Percentiles rank a stretch among this genome's conserved stretches.
phyloP scores from a whole-genome alignment of 768 basidiomycete species.

The Rhodocollybia butyracea region DNA sequence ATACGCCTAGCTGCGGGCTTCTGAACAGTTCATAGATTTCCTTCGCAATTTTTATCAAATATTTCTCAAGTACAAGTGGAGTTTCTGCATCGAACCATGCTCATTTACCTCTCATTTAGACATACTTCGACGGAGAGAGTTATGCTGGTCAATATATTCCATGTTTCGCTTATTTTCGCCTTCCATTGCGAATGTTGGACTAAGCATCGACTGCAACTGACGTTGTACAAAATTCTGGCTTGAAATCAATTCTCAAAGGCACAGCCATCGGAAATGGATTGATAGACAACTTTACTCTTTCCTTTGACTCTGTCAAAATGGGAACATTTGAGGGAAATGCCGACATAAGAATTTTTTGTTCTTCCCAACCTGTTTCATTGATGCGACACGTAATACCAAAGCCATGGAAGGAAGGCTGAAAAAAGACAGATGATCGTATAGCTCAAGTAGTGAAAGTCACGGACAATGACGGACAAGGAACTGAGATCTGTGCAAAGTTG shows the following conservation, averaged over 20 bases:
- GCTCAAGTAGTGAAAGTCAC: slow-evolving; percentile 39
- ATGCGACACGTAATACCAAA: slow-evolving; percentile 27
- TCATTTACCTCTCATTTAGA: slow-evolving; percentile 45
- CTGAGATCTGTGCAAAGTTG: slow-evolving; percentile 58
- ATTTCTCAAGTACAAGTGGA: slow-evolving; percentile 80
- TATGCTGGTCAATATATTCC: slow-evolving; percentile 98
- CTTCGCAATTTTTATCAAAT: slow-evolving; percentile 83
- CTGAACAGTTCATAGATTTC: slow-evolving; percentile 79
- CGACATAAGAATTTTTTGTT: slow-evolving; percentile 41
- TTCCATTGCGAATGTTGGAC: not conserved
- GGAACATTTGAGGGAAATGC: slow-evolving; percentile 73
- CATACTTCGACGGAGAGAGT: slow-evolving; percentile 93
- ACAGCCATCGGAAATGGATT: slow-evolving; percentile 96
- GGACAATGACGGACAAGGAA: slow-evolving; percentile 45
- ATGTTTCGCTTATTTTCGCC: slow-evolving; percentile 65
- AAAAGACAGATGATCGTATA: slow-evolving; percentile 58
- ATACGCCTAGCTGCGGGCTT: slow-evolving; percentile 49
- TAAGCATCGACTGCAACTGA: slow-evolving; percentile 48
- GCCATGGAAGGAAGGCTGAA: slow-evolving; percentile 60
- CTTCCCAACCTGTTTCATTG: not conserved
- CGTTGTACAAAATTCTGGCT: slow-evolving; percentile 60
- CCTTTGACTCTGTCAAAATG: slow-evolving; percentile 72
- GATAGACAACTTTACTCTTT: slow-evolving; percentile 95
- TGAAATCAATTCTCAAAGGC: slow-evolving; percentile 67
- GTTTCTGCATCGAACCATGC: slow-evolving; percentile 7